Conservation (phyloP, 257 asterid species). For the Solanum boliviense region DNA sequence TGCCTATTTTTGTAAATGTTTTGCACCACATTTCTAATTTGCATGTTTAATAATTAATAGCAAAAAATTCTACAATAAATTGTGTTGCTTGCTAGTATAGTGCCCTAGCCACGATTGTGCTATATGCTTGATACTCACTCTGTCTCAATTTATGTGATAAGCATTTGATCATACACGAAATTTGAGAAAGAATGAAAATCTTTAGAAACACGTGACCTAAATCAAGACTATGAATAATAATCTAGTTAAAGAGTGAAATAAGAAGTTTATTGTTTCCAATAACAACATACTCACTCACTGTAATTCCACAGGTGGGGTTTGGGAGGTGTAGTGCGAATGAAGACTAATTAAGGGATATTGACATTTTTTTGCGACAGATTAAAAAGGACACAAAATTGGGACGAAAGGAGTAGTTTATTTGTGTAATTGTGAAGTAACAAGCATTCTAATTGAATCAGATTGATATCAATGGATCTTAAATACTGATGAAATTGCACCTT, state of each 20-base stretch:
- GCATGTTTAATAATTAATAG: neutral
- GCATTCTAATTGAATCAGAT: neutral
- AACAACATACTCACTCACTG: neutral
- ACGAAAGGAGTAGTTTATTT: neutral
- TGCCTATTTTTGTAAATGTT: neutral
- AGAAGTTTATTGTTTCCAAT: neutral
- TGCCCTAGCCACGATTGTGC: neutral
- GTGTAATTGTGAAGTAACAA: neutral
- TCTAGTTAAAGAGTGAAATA: neutral
- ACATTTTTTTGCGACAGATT: neutral
- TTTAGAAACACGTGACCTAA: neutral
- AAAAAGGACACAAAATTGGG: neutral
- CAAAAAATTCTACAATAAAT: neutral
- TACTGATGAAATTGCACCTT: neutral
- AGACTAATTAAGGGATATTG: neutral
- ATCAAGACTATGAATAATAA: neutral
- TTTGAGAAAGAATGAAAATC: neutral
- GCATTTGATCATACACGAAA: neutral
- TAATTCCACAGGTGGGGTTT: neutral
- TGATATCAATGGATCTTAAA: neutral
- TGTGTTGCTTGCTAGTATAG: neutral
- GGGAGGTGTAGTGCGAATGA: neutral
- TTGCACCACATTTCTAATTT: neutral
- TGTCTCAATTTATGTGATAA: neutral
- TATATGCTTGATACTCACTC: fast-evolving